Conservation (phyloP, 2,329 filamentous ascomycete species). For the Dactylellina sp. region DNA sequence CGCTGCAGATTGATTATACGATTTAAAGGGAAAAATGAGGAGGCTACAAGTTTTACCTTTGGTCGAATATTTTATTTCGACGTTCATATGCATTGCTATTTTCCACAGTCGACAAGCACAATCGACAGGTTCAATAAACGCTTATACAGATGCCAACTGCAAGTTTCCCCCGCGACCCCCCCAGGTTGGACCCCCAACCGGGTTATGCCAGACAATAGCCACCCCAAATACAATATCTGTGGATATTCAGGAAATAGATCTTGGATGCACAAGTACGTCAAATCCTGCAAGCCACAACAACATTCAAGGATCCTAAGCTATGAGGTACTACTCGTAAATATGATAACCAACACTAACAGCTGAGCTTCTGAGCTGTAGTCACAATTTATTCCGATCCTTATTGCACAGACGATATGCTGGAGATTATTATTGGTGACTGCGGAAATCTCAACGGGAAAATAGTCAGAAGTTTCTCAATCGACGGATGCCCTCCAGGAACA, state of each 20-base stretch:
- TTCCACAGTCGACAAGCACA: background rate
- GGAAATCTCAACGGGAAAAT: conserved; percentile 17
- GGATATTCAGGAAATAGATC: conserved; percentile 28
- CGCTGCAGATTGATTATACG: background rate
- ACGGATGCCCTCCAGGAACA: conserved; percentile 42
- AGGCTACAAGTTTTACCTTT: background rate
- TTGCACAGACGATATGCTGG: conserved; percentile 29
- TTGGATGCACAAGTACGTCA: conserved; percentile 31
- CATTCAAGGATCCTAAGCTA: too few species aligned
- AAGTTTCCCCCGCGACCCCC: conserved; percentile 16
- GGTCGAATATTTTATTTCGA: background rate
- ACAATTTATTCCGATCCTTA: conserved; percentile 43
- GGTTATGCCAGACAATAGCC: conserved; percentile 21
- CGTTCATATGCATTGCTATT: background rate
- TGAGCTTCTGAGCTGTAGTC: background rate
- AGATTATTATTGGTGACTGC: conserved; percentile 41
- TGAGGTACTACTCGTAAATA: too few species aligned
- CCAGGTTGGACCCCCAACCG: conserved; percentile 24
- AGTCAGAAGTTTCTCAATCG: conserved; percentile 42
- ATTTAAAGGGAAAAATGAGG: conserved; percentile 8
- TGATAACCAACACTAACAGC: background rate
- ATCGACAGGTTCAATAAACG: conserved; percentile 24
- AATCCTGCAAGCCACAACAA: too few species aligned
- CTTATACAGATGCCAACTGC: conserved; percentile 36
- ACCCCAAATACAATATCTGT: conserved; percentile 41